These are phyloP conservation scores for Zalaria sp. DNA, from an alignment of 2,329 filamentous ascomycete genomes.

Conservation along the genomic window DNA sequence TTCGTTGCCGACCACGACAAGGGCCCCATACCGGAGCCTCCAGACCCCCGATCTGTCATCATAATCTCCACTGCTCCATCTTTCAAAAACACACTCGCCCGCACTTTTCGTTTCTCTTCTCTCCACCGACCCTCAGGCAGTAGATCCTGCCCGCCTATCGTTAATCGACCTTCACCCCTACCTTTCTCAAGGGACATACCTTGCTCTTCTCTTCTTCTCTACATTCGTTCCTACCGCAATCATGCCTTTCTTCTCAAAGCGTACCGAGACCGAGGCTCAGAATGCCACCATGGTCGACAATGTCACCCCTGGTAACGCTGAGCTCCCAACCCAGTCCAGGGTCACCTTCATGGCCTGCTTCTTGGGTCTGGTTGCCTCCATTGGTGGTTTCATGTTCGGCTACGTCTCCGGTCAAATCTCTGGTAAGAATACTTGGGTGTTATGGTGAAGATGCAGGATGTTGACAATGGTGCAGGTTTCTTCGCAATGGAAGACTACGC, in stretches of 20 bases:
- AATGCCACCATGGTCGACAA: constrained; percentile 17
- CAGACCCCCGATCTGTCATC: constrained; percentile 5
- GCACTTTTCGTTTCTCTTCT: constrained; percentile 1
- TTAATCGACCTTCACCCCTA: neutral
- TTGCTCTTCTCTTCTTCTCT: constrained; percentile 1
- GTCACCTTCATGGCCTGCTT: constrained; percentile 29
- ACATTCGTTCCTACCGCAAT: constrained; percentile 4
- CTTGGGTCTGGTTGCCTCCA: constrained; percentile 40
- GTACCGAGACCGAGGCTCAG: constrained; percentile 16
- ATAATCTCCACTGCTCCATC: constrained; percentile 1
- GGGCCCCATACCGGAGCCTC: constrained; percentile 2
- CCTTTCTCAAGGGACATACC: neutral
- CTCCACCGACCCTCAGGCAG: neutral
- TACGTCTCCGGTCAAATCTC: constrained; percentile 51
- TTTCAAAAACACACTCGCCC: constrained; percentile 1
- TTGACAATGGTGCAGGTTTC: constrained; percentile 15
- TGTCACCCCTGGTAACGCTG: constrained; percentile 9
- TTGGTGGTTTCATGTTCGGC: constrained; percentile 49
- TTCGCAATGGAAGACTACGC: constrained; percentile 36
- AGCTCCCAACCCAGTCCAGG: constrained; percentile 8
- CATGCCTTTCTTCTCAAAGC: constrained; percentile 18
- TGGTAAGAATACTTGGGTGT: constrained; percentile 18
- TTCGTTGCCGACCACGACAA: constrained; percentile 1
- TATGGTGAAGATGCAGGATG: no score
- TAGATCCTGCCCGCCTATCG: constrained; percentile 4